Evolutionary conservation across 495 filamentous ascomycete genomes (phyloP), one percentile per base, ranked within the genome.

Genomic region (Penicillium antarcticum): DNA sequence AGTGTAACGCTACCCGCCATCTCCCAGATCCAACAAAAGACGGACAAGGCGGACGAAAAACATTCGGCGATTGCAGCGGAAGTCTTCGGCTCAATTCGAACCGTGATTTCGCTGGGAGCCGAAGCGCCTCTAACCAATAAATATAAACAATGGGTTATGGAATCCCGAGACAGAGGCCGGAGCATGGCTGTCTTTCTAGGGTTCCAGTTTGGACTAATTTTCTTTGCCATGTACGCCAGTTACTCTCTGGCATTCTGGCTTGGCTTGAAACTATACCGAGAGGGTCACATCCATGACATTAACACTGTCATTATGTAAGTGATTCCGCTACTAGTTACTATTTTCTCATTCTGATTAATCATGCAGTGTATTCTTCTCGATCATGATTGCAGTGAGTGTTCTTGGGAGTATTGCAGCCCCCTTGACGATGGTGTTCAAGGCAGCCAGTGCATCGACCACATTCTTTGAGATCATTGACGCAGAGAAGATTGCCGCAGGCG

Each of bases 201-300:
- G 1, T 16, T 63, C 5, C 68, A 73, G 26, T 51, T 70, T 26
- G 59, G 50, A 4, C 52, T 62, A 18, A 10, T 72, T 1, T 72
- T 73, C 46, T 76, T 76, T 35, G 55, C 62, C n/a, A 66, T 66
- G 55, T 81, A 79, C 52, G 49, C 68, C 7, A 73, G 76, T 23
- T 80, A 79, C 49, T 68, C 72, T 0, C 60, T 83, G 12, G 78
- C 78, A 10, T 82, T 82, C 51, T 83, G 73, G 71, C 54, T 77
- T 34, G 80, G 80, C 9, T 58, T 68, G 52, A 66, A 68, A 29
- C 66, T 73, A 17, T 73, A 70, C 33, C 53, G 59, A 0, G 61
- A 62, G 38, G 72, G 67, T 3, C 52, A 66, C 3, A 67, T 71
- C 18, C 56, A 45, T 13, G 67, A 70, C n/a, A 70, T 75, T 10